These are phyloP conservation scores for Gnomoniopsis smithogilvyi DNA, from an alignment of 2,329 filamentous ascomycete species.

Conservation along the genomic window DNA sequence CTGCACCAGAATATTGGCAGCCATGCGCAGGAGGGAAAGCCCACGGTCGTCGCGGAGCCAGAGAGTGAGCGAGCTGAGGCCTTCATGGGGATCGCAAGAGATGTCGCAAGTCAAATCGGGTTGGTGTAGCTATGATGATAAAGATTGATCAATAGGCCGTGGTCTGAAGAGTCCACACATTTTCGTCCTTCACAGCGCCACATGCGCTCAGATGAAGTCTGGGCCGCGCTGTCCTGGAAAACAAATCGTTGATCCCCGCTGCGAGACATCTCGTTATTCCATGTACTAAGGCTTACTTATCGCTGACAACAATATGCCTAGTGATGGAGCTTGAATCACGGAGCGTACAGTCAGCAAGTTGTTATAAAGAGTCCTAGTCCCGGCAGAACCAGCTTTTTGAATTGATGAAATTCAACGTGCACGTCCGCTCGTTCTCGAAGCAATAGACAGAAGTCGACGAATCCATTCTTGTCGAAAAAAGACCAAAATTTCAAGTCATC, in stretches of 20 bases:
- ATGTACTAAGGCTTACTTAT: too few relatives aligned
- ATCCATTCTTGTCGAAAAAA: neutral
- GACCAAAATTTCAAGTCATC: neutral
- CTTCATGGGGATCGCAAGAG: constrained; percentile 68
- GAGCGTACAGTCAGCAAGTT: too few relatives aligned
- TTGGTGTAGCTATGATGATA: constrained; percentile 19
- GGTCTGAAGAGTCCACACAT: neutral
- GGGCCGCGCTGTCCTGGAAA: too few relatives aligned
- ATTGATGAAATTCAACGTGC: too few relatives aligned
- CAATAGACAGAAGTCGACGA: neutral
- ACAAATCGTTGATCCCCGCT: too few relatives aligned
- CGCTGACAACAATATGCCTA: too few relatives aligned
- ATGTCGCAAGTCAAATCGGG: constrained; percentile 46
- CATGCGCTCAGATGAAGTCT: too few relatives aligned
- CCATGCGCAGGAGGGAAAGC: constrained; percentile 82
- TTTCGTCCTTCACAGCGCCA: neutral
- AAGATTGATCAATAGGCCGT: neutral
- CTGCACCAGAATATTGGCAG: constrained; percentile 83
- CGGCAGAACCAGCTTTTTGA: too few relatives aligned
- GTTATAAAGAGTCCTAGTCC: too few relatives aligned
- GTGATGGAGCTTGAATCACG: too few relatives aligned
- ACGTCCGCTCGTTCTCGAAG: too few relatives aligned
- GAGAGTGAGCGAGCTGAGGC: constrained; percentile 67
- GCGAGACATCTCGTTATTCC: too few relatives aligned
- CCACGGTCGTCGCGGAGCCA: constrained; percentile 86